Base-by-base conservation (phyloP, 192 early-diverging fungal species). In the Helicostylum pulchrum region DNA sequence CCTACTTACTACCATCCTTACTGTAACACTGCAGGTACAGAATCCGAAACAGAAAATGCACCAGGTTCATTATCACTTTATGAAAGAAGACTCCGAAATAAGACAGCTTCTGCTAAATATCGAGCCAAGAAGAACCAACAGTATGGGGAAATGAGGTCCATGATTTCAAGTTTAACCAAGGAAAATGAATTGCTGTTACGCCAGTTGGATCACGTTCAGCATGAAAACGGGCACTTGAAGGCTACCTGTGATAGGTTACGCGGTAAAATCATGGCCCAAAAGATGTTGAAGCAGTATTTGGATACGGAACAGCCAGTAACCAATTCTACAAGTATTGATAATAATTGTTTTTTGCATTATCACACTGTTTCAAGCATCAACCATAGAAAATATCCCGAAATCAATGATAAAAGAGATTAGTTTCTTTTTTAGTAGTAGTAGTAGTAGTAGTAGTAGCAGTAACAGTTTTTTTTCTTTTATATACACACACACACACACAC, bases 71-170 rank as follows among this genome's bases (percentile, higher is more conserved):
- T 84, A 3, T 76, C 83, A 10, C 56, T 79, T n/a, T 67, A 69
- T 14, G 83, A 84, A 62, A 50, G 80, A 23, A 75, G 83, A 5
- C 74, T 79, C 15, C 73, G 83, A 23, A 84, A 84, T 68, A 84
- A 84, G 50, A 72, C 80, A 15, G 83, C 83, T 7, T 84, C 83
- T 0, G 83, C 83, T 4, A 81, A 82, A 52, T 84, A 84, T 62
- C 62, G 83, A n/a, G 80, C 80, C 19, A 84, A 84, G 48, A 84
- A 82, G 61, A 81, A 82, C 44, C 64, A 77, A 49, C 76, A 82
- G 62, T 76, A 79, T 36, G 67, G 72, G 15, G 83, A 84, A 57
- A 84, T 84, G 83, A 62, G 74, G 12, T 44, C 70, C 2, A 66
- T 74, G 62, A 84, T 84, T 52, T 14, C 31, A 11, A 32, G 42